A percentile compares a stretch with the other conserved stretches of the same genome.
Evolutionary conservation across 192 early-diverging fungal species (phyloP).

Genomic region (Dissophora ornata): DNA sequence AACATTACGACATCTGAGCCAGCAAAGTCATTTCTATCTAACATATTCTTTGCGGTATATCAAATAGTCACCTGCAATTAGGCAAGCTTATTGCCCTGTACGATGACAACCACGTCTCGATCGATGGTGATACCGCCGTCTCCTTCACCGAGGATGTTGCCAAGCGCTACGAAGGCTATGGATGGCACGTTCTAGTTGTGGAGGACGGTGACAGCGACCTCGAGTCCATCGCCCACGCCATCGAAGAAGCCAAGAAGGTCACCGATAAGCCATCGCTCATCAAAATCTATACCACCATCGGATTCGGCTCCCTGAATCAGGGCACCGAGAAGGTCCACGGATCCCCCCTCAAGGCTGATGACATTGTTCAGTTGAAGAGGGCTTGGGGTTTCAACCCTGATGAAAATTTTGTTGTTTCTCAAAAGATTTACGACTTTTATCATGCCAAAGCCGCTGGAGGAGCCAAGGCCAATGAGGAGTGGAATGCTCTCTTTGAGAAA

Average conservation of each 20-base stretch:
- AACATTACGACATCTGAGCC: too few species aligned
- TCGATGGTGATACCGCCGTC: slow-evolving; percentile 87
- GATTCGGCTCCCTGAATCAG: slow-evolving; percentile 88
- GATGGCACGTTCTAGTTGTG: slow-evolving; percentile 87
- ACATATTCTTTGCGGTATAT: slow-evolving; percentile 8
- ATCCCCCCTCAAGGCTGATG: slow-evolving; percentile 80
- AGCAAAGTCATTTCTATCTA: neutral
- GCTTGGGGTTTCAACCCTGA: slow-evolving; percentile 87
- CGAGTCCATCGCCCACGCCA: slow-evolving; percentile 75
- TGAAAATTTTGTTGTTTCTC: slow-evolving; percentile 77
- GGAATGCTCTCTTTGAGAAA: slow-evolving; percentile 77
- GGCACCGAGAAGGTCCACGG: slow-evolving; percentile 97
- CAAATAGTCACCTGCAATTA: slow-evolving; percentile 79
- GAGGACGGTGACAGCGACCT: slow-evolving; percentile 87
- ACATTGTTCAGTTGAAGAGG: slow-evolving; percentile 83
- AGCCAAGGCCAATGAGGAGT: slow-evolving; percentile 73
- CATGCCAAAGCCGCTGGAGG: slow-evolving; percentile 63
- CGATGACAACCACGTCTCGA: slow-evolving; percentile 96
- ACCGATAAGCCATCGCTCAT: slow-evolving; percentile 92
- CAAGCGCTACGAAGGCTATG: slow-evolving; percentile 91
- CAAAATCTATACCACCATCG: slow-evolving; percentile 92
- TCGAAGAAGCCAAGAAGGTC: slow-evolving; percentile 84
- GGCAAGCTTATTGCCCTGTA: slow-evolving; percentile 96
- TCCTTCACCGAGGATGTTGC: slow-evolving; percentile 94
- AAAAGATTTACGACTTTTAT: slow-evolving; percentile 68